Conservation (phyloP, 768 basidiomycete species). For the Cystofilobasidium ferigula region DNA sequence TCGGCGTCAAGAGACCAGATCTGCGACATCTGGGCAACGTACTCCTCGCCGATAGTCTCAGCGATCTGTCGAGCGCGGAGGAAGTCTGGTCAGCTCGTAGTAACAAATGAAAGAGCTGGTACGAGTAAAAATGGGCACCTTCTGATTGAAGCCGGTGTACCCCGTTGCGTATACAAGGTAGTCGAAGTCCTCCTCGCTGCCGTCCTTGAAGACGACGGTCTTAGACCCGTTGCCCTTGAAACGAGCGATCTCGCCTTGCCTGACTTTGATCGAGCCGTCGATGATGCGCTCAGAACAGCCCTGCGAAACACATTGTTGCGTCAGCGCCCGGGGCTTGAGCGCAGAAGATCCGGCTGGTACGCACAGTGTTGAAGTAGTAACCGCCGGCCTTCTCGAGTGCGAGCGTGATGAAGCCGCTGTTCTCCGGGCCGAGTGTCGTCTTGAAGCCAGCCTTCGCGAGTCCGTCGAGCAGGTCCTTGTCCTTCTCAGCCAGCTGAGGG, state of each 20-base stretch:
- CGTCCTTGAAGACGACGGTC: conserved; percentile 27
- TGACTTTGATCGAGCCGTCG: conserved; percentile 30
- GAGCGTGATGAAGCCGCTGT: conserved; percentile 22
- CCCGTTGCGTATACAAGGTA: conserved; percentile 30
- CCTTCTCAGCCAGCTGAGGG: conserved; percentile 29
- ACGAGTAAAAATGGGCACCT: too few species aligned
- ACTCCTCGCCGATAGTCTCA: conserved; percentile 22
- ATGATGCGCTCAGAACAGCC: conserved; percentile 29
- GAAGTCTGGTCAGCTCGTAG: too few species aligned
- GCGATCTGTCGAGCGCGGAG: conserved; percentile 8
- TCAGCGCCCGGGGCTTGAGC: background rate
- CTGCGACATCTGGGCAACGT: conserved; percentile 24
- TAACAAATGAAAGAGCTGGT: too few species aligned
- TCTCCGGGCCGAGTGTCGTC: conserved; percentile 28
- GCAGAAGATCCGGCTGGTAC: background rate
- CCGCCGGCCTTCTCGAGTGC: conserved; percentile 28
- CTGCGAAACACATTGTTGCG: background rate
- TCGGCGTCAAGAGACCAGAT: conserved; percentile 31
- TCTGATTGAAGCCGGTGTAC: conserved; percentile 19
- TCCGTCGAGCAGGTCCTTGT: conserved; percentile 24
- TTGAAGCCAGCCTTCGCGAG: conserved; percentile 27
- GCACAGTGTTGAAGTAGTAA: conserved; percentile 28
- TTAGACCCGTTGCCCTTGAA: conserved; percentile 26
- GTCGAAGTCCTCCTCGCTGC: conserved; percentile 27
- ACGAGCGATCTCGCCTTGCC: conserved; percentile 27